Evolutionary conservation across 768 basidiomycete genomes (phyloP).

Genomic region (Neoboletus subvelutipes): DNA sequence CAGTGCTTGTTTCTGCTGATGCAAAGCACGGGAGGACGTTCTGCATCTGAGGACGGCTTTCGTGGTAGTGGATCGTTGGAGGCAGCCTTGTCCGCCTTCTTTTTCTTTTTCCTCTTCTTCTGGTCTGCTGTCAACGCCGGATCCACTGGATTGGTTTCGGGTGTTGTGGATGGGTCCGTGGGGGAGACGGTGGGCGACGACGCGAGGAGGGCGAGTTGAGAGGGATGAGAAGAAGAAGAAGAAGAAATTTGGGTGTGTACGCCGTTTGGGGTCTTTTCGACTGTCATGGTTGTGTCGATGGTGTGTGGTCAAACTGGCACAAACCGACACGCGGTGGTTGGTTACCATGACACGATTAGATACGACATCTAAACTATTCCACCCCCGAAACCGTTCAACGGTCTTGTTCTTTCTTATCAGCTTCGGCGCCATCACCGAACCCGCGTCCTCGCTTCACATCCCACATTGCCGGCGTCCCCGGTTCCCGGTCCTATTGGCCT

Average conservation of each 20-base stretch:
- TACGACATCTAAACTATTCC: no score
- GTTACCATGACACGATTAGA: conserved; percentile 2
- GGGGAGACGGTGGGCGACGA: not conserved
- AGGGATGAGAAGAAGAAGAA: not conserved
- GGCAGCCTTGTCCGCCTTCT: conserved; percentile 45
- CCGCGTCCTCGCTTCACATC: not conserved
- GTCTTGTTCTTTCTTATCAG: no score
- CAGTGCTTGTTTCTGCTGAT: conserved; percentile 94
- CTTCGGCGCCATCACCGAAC: not conserved
- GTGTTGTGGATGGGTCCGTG: conserved; percentile 24
- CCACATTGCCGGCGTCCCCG: not conserved
- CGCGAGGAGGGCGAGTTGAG: not conserved
- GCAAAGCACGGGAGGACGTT: conserved; percentile 66
- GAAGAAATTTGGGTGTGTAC: not conserved
- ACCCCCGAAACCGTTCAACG: no score
- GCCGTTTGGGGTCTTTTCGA: not conserved
- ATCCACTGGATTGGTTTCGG: conserved; percentile 5
- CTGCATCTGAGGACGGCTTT: conserved; percentile 39
- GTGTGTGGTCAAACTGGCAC: not conserved
- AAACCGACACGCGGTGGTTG: conserved; percentile 8
- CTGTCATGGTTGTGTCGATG: conserved; percentile 7
- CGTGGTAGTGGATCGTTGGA: conserved; percentile 23
- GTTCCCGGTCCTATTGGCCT: not conserved
- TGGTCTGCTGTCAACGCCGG: conserved; percentile 26
- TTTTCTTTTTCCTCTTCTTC: conserved; percentile 75